phyloP scores from a whole-genome alignment of 2,329 filamentous ascomycete species.

The Pseudocercospora ulei region DNA sequence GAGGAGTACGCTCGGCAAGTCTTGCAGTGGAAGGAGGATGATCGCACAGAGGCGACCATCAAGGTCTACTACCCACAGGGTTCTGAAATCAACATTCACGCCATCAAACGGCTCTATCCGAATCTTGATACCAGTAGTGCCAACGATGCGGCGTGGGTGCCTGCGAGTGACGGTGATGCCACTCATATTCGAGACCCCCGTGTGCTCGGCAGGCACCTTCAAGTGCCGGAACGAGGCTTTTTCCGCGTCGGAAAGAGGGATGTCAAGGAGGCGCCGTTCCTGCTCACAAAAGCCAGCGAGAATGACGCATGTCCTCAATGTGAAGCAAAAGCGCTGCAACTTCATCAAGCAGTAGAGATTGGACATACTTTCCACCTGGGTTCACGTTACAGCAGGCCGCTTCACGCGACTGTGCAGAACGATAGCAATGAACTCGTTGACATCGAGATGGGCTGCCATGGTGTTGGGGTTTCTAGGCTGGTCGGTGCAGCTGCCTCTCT shows the following conservation, averaged over 20 bases:
- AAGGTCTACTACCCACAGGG: slow-evolving; percentile 47
- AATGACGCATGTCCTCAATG: slow-evolving; percentile 70
- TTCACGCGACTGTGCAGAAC: slow-evolving; percentile 53
- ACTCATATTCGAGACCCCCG: background rate
- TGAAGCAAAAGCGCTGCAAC: slow-evolving; percentile 46
- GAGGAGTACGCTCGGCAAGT: background rate
- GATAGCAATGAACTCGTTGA: slow-evolving; percentile 41
- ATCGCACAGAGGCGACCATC: slow-evolving; percentile 49
- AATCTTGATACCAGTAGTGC: slow-evolving; percentile 56
- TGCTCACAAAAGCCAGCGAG: slow-evolving; percentile 55
- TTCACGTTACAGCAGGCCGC: slow-evolving; percentile 70
- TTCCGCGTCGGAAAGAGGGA: no score
- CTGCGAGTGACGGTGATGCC: no score
- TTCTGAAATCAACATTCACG: slow-evolving; percentile 48
- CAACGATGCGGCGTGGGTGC: slow-evolving; percentile 5
- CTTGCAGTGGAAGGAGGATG: background rate
- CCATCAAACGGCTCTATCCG: slow-evolving; percentile 56
- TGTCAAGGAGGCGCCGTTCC: slow-evolving; percentile 38
- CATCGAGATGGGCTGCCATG: slow-evolving; percentile 92
- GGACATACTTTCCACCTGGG: slow-evolving; percentile 94
- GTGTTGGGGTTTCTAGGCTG: slow-evolving; percentile 84
- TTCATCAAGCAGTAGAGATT: slow-evolving; percentile 71
- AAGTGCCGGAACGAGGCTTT: no score
- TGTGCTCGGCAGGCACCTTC: background rate
- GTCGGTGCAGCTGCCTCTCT: slow-evolving; percentile 76